Evolutionary conservation across 805 yeast genomes (phyloP), one percentile per base, ranked within the genome.

Genomic region (Nakazawaea anatomiae): DNA sequence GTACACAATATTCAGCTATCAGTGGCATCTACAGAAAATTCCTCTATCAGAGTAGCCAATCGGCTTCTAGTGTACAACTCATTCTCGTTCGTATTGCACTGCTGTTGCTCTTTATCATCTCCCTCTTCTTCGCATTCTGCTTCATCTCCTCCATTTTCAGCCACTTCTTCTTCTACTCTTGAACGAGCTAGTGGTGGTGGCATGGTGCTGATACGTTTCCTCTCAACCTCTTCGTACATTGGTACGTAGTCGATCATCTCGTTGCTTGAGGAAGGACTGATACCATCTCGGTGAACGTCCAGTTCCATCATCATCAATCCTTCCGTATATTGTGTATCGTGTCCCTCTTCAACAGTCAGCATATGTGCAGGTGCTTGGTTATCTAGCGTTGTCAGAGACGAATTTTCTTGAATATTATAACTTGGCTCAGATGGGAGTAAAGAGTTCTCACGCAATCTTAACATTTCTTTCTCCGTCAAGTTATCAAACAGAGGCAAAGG

Each of bases 401-500:
- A 41, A n/a, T 41, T 25, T n/a, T 43, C 27, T n/a, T 43, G 36
- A 18, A 35, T 27, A 6, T 39, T 40, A 32, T 30, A 46, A 4
- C 12, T 28, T 29, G 82, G 82, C 39, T 71, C 85, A 2, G 89
- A 82, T 0, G 92, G 91, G 27, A 84, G 58, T 41, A 85, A 67
- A 5, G 85, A 76, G 44, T 76, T 74, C 60, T 85, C 91, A 45
- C 73, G 73, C 4, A 72, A 64, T 52, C 73, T 67, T 57, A 83
- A 63, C 12, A 74, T 58, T 54, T 83, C 85, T 61, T 86, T 85
- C 53, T 85, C 92, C 1, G 81, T 62, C 36, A 76, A 45, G n/a
- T 59, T 57, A 8, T 56, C 55, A 25, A 54, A 41, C 28, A 30
- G 32, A 5, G 51, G 43, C 7, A 46, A 34, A 5, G 55, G 47